Base-by-base conservation (phyloP, 208 protist species). In the Wallacemonas sp. region DNA sequence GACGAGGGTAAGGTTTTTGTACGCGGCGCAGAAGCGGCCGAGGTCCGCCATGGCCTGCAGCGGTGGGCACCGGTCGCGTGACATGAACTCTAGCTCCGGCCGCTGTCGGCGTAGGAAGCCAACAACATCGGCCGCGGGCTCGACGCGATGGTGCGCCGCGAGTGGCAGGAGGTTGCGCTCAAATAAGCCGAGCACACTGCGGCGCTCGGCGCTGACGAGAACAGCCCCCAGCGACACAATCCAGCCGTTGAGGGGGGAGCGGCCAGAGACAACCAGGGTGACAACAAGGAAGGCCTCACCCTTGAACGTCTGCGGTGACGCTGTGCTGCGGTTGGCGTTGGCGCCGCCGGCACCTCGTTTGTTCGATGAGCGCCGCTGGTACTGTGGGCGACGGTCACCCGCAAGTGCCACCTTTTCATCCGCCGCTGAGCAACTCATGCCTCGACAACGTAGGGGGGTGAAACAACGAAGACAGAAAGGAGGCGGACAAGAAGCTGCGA, bases 221-320 rank as follows among this genome's bases (percentile, higher is more conserved):
- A 59, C 42, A 21, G 70, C 70, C 30, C 54, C 70, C 0, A 76
- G 29, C 6, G 63, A 66, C 4, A 76, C n/a, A 8, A 76, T 63
- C 61, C 59, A 71, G 9, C 70, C 70, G 45, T 69, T 67, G 12
- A 66, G 52, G 1, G 70, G 70, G 6, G 50, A 61, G 33, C 70
- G 70, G 22, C 70, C 70, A 22, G 39, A 62, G 13, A 63, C 63
- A 1, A 32, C 41, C 5, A 76, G 42, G 38, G 55, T 37, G 9
- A 76, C 39, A 10, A 44, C 50, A n/a, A 76, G 63, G 58, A 61
- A 62, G 26, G 59, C 64, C 22, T 71, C 66, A 2, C 63, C 69
- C 52, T 73, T 73, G 30, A 50, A 38, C 52, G 62, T 62, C 41
- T 50, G 42, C 17, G 55, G 55, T 21, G 6, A 41, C 3, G 50